A percentile compares a stretch with the other conserved stretches of the same genome.
Evolutionary conservation across 2,329 filamentous ascomycete genomes (phyloP).

Genomic region (Sporothrix schenckii): DNA sequence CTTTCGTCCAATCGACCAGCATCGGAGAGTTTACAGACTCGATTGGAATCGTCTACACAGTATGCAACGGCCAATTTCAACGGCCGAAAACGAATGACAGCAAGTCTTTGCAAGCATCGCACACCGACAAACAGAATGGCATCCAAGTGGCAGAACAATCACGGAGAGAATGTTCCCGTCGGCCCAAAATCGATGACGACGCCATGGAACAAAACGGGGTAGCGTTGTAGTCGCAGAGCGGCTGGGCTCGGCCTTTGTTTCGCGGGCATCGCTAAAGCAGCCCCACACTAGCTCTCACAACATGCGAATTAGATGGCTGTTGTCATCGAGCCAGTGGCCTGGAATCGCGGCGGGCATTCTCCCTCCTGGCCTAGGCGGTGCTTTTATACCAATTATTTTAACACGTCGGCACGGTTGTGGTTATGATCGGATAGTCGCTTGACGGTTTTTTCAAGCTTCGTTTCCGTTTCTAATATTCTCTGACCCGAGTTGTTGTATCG

Average conservation of each 20-base stretch:
- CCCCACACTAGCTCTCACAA: neutral
- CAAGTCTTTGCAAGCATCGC: too few species aligned
- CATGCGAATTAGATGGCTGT: neutral
- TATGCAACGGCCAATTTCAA: neutral
- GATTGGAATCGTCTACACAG: neutral
- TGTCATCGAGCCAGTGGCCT: conserved; percentile 1
- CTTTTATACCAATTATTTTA: neutral
- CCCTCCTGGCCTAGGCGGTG: neutral
- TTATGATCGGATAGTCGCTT: too few species aligned
- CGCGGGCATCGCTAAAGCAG: neutral
- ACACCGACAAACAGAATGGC: neutral
- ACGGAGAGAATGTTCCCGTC: neutral
- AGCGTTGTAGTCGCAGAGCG: conserved; percentile 12
- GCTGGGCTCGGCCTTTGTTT: conserved; percentile 25
- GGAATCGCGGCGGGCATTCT: conserved; percentile 17
- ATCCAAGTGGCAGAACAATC: neutral
- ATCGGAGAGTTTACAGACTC: neutral
- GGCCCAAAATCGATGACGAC: conserved; percentile 20
- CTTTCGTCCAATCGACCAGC: neutral
- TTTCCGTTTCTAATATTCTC: neutral
- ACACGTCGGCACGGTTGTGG: too few species aligned
- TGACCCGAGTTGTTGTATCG: neutral
- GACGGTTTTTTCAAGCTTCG: neutral
- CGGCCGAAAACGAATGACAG: neutral
- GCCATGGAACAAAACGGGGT: conserved; percentile 24